Evolutionary conservation across 2,329 filamentous ascomycete species (phyloP).

Genomic region (Ophiostoma sp.): DNA sequence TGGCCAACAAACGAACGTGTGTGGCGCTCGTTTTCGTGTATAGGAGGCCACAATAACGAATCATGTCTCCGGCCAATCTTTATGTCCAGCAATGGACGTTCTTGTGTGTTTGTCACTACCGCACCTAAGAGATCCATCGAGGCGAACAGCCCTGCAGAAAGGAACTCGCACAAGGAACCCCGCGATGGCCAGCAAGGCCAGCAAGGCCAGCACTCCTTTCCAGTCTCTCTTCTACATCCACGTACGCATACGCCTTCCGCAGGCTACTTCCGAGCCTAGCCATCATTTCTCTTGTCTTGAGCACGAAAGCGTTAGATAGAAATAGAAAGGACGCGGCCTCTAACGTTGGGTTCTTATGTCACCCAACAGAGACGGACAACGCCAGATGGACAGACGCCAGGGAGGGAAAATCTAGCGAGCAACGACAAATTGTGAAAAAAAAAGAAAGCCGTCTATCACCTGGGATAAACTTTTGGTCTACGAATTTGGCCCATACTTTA

Average conservation of each 20-base stretch:
- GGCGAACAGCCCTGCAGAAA: neutral
- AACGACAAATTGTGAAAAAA: neutral
- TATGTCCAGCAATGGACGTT: constrained; percentile 1
- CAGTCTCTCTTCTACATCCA: neutral
- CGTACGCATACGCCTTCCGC: too few relatives aligned
- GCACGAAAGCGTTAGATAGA: too few relatives aligned
- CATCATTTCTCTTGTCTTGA: too few relatives aligned
- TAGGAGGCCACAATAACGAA: neutral
- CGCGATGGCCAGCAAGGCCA: neutral
- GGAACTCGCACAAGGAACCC: neutral
- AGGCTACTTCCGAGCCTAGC: too few relatives aligned
- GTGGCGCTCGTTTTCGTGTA: neutral
- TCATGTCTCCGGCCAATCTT: neutral
- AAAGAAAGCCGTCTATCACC: neutral
- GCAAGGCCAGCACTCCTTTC: neutral
- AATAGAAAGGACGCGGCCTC: neutral
- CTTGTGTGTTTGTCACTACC: neutral
- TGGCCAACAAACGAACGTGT: neutral
- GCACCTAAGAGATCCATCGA: neutral
- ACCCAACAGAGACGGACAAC: neutral
- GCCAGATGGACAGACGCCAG: neutral
- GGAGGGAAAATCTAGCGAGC: neutral
- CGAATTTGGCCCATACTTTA: neutral
- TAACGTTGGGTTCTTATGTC: neutral
- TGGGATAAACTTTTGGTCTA: neutral